Base-by-base conservation (phyloP, 176 grass and related monocot genomes). In the Zoysia japonica region DNA sequence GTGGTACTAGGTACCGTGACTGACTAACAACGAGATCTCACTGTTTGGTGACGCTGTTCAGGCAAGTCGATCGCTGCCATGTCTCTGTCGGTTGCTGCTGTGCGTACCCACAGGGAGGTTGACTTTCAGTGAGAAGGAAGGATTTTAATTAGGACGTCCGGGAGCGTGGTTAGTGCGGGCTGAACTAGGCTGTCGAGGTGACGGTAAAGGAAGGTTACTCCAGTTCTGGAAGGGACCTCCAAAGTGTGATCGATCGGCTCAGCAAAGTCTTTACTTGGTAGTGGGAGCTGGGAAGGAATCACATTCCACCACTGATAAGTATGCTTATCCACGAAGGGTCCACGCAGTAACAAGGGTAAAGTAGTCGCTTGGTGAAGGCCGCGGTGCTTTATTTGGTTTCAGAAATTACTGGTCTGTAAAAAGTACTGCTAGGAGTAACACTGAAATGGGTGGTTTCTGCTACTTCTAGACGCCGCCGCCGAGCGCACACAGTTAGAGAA, bases 201-300 rank as follows among this genome's bases (percentile, higher is more conserved):
- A 20, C 11, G 47, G 12, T 12, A 71, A 57, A 61, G 78, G 5
- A 72, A 65, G 48, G 40, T 77, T 49, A 61, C 50, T 61, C 28
- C 28, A 19, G 7, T 77, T 85, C 59, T 67, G 67, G 44, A 85
- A 19, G 75, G 13, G 65, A 67, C 56, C 9, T 70, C 36, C 55
- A 80, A 88, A 75, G 65, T 47, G 16, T 51, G 39, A 88, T 84
- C 78, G 39, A 88, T 84, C 78, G 50, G 59, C 76, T 44, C 66
- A 17, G 47, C 80, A 46, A 5, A 39, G 61, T 11, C 65, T 79
- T 16, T 7, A 5, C 16, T 68, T 7, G 43, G 59, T 53, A 75
- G 81, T 77, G 71, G 71, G 55, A 3, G 28, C 28, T 28, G 28
- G 28, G 11, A 40, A 76, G 15, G 77, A 46, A 76, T 72, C 78